Base-by-base conservation (phyloP, 208 protist species). In the Vickermania spadyakhi region DNA sequence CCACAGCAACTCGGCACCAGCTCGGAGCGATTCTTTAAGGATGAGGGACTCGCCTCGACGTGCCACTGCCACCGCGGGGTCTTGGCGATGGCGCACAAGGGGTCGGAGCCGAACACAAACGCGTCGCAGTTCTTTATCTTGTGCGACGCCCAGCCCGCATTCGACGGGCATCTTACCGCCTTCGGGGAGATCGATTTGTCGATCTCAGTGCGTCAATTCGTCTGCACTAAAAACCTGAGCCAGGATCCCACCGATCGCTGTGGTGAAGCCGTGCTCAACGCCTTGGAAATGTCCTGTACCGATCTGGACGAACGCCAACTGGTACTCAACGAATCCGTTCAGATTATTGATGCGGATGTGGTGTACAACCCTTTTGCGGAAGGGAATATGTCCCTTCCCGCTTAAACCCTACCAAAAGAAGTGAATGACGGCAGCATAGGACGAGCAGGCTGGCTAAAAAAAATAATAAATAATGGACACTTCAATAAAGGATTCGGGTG, bases 1-100 rank as follows among this genome's bases (percentile, higher is more conserved):
- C 36, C 36, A n/a, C n/a, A 55, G 25, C 13, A 28, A 28, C 14
- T 5, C n/a, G 36, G 11, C 11, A n/a, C 11, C 36, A 18, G 36
- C 7, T 18, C 53, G 52, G 25, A 22, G 31, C 68, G 70, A 3
- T 94, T 81, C 60, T 94, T 94, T 72, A 72, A 75, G 2, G 87
- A 94, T 56, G 87, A 94, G 51, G 84, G 78, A 2, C 97, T 98
- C 57, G 94, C 96, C 28, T 79, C 93, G 56, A 94, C 96, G 21
- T 88, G 54, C 7, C 86, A 94, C 72, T 65, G 66, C 5, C 30
- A 66, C 30, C 82, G 97, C 4, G 96, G 91, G 22, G 93, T 90
- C 3, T 68, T 97, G 2, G 96, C 94, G 1, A 98, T 98, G 94
- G 97, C 96, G 21, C 97, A 98, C 70, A 79, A 81, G 26, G 96